These are phyloP conservation scores for Lobosporangium transversale DNA, from an alignment of 192 early-diverging fungal genomes.

Conservation along the genomic window DNA sequence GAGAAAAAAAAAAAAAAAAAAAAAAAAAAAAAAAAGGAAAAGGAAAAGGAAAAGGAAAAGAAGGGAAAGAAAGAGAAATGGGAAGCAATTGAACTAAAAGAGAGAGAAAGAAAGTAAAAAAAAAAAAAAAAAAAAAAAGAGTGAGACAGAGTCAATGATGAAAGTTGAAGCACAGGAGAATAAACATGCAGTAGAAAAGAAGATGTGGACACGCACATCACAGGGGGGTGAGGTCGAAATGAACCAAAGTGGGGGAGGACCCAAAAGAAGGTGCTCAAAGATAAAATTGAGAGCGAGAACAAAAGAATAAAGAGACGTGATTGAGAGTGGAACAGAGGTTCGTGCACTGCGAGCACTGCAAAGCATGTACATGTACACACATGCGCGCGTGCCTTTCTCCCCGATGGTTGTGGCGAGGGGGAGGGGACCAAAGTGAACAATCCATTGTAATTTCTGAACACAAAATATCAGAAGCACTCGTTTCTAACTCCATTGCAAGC, in stretches of 20 bases:
- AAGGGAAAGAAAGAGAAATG: background rate
- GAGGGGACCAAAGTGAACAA: too few species aligned
- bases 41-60: background rate
- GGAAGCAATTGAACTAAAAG: background rate
- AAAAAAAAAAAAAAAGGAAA: background rate
- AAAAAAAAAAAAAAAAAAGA: slow-evolving; percentile 1
- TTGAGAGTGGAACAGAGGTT: background rate
- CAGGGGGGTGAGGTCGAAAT: background rate
- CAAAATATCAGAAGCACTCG: background rate
- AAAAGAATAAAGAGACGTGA: background rate
- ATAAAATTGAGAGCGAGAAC: background rate
- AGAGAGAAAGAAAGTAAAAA: background rate
- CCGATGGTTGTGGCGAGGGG: too few species aligned
- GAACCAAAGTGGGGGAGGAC: background rate
- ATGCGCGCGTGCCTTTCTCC: background rate
- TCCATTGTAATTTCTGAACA: background rate
- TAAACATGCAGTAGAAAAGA: too few species aligned
- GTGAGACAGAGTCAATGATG: slow-evolving; percentile 2
- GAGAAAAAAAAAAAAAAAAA: background rate
- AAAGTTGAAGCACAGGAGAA: background rate
- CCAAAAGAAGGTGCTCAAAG: background rate
- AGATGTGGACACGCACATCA: too few species aligned
- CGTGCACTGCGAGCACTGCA: background rate
- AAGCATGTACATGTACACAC: background rate
- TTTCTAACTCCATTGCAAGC: background rate